Percentiles rank a stretch among this genome's conserved stretches.
Evolutionary conservation across 2,329 filamentous ascomycete genomes (phyloP).

Genomic region (Helminthosporium solani): DNA sequence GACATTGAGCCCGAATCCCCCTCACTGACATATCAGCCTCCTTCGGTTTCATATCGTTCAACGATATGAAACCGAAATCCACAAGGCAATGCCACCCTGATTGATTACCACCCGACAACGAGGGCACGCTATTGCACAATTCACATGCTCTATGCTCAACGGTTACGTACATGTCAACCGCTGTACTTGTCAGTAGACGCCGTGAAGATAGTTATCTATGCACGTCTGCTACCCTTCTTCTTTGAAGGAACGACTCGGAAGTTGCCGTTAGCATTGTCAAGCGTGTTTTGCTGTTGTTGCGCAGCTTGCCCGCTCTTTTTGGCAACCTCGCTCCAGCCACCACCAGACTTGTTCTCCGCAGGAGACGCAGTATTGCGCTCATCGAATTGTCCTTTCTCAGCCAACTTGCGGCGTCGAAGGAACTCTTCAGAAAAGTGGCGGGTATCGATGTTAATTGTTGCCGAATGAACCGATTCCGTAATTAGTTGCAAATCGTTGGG

Average conservation of each 20-base stretch:
- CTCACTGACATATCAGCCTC: no score
- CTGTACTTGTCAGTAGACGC: neutral
- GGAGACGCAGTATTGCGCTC: slow-evolving; percentile 59
- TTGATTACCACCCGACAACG: no score
- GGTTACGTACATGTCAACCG: neutral
- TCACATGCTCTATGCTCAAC: neutral
- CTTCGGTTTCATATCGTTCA: no score
- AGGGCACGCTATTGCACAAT: no score
- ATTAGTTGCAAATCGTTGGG: slow-evolving; percentile 79
- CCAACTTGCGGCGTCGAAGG: slow-evolving; percentile 85
- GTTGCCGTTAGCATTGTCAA: slow-evolving; percentile 54
- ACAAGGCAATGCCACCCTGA: no score
- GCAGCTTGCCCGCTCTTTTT: slow-evolving; percentile 78
- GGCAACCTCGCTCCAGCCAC: slow-evolving; percentile 94
- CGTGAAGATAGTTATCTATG: slow-evolving; percentile 12
- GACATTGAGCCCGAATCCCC: no score
- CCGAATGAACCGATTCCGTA: slow-evolving; percentile 83
- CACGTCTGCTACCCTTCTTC: slow-evolving; percentile 69
- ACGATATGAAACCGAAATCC: no score
- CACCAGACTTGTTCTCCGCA: slow-evolving; percentile 45
- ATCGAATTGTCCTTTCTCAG: slow-evolving; percentile 86
- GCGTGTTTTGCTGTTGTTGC: slow-evolving; percentile 45
- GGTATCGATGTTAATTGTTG: slow-evolving; percentile 85
- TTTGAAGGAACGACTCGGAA: slow-evolving; percentile 91
- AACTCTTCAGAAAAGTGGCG: slow-evolving; percentile 94